Evolutionary conservation across 805 yeast species (phyloP).

Genomic region (Metschnikowia kofuensis): DNA sequence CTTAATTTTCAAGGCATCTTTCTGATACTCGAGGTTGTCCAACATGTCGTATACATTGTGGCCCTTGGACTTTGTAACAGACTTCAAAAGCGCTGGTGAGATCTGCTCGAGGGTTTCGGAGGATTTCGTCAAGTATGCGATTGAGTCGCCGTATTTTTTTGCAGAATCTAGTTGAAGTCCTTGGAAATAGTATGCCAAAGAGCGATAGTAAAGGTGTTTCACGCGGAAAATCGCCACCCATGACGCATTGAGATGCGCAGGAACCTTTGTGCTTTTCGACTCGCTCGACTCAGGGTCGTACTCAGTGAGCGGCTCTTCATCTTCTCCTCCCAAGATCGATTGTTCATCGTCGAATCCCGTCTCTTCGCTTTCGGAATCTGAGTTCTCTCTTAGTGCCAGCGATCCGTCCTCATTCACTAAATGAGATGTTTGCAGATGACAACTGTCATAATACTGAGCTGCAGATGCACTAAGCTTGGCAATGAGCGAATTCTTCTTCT

Average conservation of each 20-base stretch:
- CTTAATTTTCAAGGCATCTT: constrained; percentile 37
- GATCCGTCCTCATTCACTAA: constrained; percentile 15
- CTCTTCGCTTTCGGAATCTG: constrained; percentile 21
- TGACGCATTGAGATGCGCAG: constrained; percentile 31
- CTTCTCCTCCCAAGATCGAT: constrained; percentile 10
- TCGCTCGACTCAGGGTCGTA: constrained; percentile 12
- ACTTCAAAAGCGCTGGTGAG: constrained; percentile 24
- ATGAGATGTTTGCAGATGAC: constrained; percentile 42
- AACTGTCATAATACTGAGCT: constrained; percentile 50
- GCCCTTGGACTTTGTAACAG: constrained; percentile 21
- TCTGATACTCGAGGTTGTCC: constrained; percentile 41
- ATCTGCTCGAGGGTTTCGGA: constrained; percentile 31
- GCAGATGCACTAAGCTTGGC: constrained; percentile 72
- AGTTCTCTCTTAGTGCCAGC: constrained; percentile 7
- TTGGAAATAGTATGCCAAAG: constrained; percentile 60
- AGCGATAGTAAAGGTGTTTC: constrained; percentile 53
- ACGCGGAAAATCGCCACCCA: constrained; percentile 55
- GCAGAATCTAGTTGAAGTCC: constrained; percentile 52
- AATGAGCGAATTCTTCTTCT: constrained; percentile 62
- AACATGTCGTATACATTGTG: constrained; percentile 35
- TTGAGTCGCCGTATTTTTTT: constrained; percentile 70
- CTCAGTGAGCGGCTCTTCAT: constrained; percentile 11
- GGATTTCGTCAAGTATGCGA: constrained; percentile 60
- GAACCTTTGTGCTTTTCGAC: constrained; percentile 15
- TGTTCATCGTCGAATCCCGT: constrained; percentile 28